Conservation (phyloP, 305 asterid species). For the Fraxinus ornus region DNA sequence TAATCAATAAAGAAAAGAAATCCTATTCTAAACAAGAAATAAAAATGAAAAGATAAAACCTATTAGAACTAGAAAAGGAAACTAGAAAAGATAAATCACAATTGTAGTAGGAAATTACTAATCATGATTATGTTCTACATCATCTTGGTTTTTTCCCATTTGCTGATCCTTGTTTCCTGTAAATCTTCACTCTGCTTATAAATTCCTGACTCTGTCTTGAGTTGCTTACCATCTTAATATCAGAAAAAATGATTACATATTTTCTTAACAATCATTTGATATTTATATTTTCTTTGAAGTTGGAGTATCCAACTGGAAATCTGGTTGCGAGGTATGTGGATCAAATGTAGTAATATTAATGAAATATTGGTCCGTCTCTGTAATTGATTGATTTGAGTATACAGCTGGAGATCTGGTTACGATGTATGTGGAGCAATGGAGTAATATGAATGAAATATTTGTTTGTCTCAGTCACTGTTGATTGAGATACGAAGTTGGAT, state of each 20-base stretch:
- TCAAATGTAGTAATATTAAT: not conserved
- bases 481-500: not conserved
- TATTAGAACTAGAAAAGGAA: too few relatives aligned
- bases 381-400: not conserved
- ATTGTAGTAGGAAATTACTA: too few relatives aligned
- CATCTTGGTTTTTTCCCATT: not conserved
- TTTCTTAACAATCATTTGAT: not conserved
- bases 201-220: not conserved
- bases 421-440: not conserved
- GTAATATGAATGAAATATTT: not conserved
- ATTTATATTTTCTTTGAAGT: not conserved
- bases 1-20: too few relatives aligned
- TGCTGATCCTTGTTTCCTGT: not conserved
- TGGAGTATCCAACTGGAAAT: not conserved
- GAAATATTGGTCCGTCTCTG: not conserved
- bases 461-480: not conserved
- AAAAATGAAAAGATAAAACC: too few relatives aligned
- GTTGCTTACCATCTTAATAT: conserved; percentile 8
- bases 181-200: not conserved
- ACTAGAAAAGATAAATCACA: too few relatives aligned
- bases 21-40: too few relatives aligned
- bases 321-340: not conserved
- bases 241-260: not conserved
- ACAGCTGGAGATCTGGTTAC: not conserved
- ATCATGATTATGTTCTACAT: too few relatives aligned